Evolutionary conservation across 192 early-diverging fungal species (phyloP), one percentile per base, ranked within the genome.

Genomic region (Backusella liffmaniae): DNA sequence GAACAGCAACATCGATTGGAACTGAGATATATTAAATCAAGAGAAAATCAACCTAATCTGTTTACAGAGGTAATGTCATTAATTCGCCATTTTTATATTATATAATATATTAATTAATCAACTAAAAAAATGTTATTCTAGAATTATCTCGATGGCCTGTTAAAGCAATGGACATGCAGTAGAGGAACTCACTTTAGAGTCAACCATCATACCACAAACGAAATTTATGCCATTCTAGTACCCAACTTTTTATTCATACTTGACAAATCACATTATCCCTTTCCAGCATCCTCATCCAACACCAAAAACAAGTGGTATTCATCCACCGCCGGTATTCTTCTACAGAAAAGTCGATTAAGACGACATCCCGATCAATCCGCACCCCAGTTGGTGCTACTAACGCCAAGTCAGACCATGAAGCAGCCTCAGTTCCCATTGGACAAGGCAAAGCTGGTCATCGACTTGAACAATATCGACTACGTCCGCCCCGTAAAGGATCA

Each of bases 51-150:
- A 41, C n/a, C 67, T 23, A 69, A n/a, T 62, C 56, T 62, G 8
- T 62, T 62, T 29, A 23, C 56, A 62, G 56, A 62, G 56, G 56
- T 62, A 62, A 62, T 15, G 32, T 10, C 29, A 12, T 26, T 23
- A 13, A 39, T 23, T 12, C 37, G 37, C 12, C 7, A 39, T 89
- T 53, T 89, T n/a, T n/a, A n/a, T n/a, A n/a, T n/a, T n/a, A n/a
- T n/a, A n/a, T n/a, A n/a, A 89, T 35, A 84, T 85, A 67, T 76
- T 89, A 39, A 67, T 87, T 87, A 4, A 85, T 56, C 21, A 9
- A n/a, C 6, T 56, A 32, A 30, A 30, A 30, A 30, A 30, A 32
- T 3, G 3, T 56, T 12, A 62, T 29, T 62, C 56, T 62, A 62
- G 56, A 62, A 62, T 29, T 1, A 62, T 26, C 56, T 62, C n/a